These are phyloP conservation scores for Erysimum cheiri DNA, from an alignment of 441 rosid genomes.

Conservation along the genomic window DNA sequence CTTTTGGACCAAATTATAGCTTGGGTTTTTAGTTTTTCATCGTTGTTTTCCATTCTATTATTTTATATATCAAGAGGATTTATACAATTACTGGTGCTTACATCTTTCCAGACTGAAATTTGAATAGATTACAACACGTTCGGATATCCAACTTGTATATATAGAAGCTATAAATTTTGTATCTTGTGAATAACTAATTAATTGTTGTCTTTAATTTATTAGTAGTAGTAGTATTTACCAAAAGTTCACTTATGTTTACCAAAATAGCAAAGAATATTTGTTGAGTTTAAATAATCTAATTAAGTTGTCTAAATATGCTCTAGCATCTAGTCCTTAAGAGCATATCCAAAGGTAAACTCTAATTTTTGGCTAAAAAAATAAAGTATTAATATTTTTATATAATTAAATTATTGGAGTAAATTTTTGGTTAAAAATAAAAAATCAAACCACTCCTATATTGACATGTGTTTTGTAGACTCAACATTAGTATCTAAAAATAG, in stretches of 20 bases:
- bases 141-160: background rate
- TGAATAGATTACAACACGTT: constrained; percentile 4
- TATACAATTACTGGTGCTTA: constrained; percentile 22
- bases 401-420: too few species aligned
- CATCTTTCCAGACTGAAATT: constrained; percentile 36
- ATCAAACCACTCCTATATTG: too few species aligned
- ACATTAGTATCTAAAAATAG: too few species aligned
- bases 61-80: constrained; percentile 8
- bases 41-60: background rate
- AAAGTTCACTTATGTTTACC: background rate
- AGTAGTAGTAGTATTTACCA: background rate
- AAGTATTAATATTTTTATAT: too few species aligned
- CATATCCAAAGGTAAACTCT: too few species aligned
- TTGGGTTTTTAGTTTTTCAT: background rate
- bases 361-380: too few species aligned
- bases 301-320: background rate
- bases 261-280: background rate
- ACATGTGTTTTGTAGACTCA: too few species aligned
- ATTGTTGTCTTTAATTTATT: background rate
- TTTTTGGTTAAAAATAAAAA: too few species aligned
- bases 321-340: background rate
- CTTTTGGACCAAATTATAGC: constrained; percentile 14
- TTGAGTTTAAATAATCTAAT: background rate
- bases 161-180: background rate
- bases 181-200: background rate